Evolutionary conservation across 108 stramenopile species (phyloP).

Genomic region (Pseudonitzschia multistriata): DNA sequence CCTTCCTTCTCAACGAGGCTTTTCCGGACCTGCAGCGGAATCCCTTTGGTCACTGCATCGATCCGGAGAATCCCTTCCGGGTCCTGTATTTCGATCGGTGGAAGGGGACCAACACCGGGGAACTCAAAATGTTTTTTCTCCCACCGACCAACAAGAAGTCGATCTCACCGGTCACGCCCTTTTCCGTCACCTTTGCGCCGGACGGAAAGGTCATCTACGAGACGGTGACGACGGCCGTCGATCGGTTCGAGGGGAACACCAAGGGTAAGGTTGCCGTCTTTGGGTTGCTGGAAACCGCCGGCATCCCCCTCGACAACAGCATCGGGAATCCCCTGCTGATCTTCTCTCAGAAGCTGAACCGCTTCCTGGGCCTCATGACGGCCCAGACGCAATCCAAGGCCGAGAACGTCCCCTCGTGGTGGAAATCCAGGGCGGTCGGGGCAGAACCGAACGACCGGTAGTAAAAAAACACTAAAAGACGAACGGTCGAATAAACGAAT

Average conservation of each 20-base stretch:
- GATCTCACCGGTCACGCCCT: not conserved
- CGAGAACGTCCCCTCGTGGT: constrained; percentile 60
- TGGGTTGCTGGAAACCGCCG: constrained; percentile 39
- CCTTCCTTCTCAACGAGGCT: constrained; percentile 33
- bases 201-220: constrained; percentile 23
- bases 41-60: constrained; percentile 49
- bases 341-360: constrained; percentile 33
- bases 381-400: constrained; percentile 14
- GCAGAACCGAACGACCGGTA: constrained; percentile 31
- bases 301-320: not conserved
- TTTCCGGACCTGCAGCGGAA: constrained; percentile 51
- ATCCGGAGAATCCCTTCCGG: constrained; percentile 47
- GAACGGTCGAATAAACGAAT: no score
- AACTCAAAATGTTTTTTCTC: not conserved
- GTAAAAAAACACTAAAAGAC: no score
- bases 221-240: constrained; percentile 39
- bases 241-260: constrained; percentile 48
- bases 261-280: constrained; percentile 34
- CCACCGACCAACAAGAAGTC: constrained; percentile 1
- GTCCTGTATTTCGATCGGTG: constrained; percentile 43
- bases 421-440: constrained; percentile 44
- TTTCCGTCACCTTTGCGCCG: constrained; percentile 14
- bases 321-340: constrained; percentile 26
- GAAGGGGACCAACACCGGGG: constrained; percentile 33
- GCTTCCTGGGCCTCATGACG: not conserved